phyloP scores from a whole-genome alignment of 1,139 yeast species.

The Entelexis paramagnoliae region DNA sequence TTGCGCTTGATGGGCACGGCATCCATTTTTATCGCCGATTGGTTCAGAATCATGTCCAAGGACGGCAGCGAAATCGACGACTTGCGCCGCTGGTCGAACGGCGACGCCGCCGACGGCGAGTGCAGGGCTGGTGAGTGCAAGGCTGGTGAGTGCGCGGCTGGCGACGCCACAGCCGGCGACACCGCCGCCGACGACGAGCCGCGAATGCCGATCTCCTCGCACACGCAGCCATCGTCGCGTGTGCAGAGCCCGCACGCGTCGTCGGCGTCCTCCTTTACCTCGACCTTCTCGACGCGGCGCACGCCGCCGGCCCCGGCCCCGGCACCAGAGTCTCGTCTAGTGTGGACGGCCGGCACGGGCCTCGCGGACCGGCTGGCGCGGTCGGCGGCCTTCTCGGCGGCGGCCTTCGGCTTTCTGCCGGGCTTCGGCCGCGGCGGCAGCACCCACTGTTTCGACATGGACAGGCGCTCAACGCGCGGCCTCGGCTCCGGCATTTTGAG shows the following conservation, averaged over 20 bases:
- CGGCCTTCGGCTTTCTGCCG: conserved; percentile 26
- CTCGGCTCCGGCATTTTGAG: not conserved
- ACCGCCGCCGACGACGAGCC: conserved; percentile 7
- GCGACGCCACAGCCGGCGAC: conserved; percentile 1
- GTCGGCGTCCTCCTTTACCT: not conserved
- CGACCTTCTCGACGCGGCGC: not conserved
- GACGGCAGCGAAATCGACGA: conserved; percentile 14
- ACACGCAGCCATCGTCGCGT: conserved; percentile 28
- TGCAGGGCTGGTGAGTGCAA: not conserved
- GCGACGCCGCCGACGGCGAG: not conserved
- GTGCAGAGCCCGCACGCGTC: conserved; percentile 30
- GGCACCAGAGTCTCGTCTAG: not conserved
- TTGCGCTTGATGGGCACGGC: conserved; percentile 22
- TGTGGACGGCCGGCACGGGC: not conserved
- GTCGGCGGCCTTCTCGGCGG: conserved; percentile 3
- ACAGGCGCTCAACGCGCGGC: conserved; percentile 7
- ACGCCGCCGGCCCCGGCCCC: not conserved
- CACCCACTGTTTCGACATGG: conserved; percentile 23
- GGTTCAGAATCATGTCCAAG: conserved; percentile 17
- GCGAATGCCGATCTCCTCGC: conserved; percentile 28
- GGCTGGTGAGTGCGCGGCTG: not conserved
- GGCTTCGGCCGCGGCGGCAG: conserved; percentile 28
- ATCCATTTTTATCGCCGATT: conserved; percentile 10
- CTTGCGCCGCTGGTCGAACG: not conserved
- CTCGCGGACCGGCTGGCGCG: not conserved